Conservation (phyloP, 192 early-diverging fungal genomes). For the Diversispora epigaea region DNA sequence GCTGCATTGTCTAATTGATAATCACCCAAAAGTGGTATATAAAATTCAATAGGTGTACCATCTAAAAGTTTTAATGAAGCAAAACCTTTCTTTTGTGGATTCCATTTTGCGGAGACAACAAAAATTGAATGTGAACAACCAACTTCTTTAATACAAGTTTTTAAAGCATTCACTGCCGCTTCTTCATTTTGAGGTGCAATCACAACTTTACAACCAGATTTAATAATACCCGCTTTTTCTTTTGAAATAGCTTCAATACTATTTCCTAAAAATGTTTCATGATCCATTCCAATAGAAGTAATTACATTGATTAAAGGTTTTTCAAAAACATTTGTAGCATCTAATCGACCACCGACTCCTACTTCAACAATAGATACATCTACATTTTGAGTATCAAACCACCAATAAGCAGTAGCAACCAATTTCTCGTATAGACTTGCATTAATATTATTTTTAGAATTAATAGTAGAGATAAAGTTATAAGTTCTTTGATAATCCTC, state of each 20-base stretch:
- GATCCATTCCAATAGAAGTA: slow-evolving; percentile 79
- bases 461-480: slow-evolving; percentile 58
- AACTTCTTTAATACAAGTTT: slow-evolving; percentile 34
- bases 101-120: slow-evolving; percentile 37
- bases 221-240: slow-evolving; percentile 85
- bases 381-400: slow-evolving; percentile 56
- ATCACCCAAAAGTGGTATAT: slow-evolving; percentile 67
- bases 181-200: slow-evolving; percentile 57
- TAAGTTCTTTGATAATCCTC: slow-evolving; percentile 74
- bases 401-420: slow-evolving; percentile 55
- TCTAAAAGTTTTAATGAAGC: not conserved
- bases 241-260: slow-evolving; percentile 73
- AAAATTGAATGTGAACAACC: slow-evolving; percentile 26
- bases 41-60: slow-evolving; percentile 34
- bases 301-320: slow-evolving; percentile 69
- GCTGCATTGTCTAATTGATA: slow-evolving; percentile 82
- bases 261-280: slow-evolving; percentile 65
- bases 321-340: slow-evolving; percentile 77
- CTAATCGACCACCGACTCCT: slow-evolving; percentile 79
- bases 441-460: slow-evolving; percentile 39
- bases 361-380: slow-evolving; percentile 80
- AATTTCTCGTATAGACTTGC: slow-evolving; percentile 75
- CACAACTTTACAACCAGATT: slow-evolving; percentile 47
- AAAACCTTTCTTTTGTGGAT: not conserved
- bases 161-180: slow-evolving; percentile 40